Conservation (phyloP, 2,329 filamentous ascomycete genomes). For the Botrytis medusae region DNA sequence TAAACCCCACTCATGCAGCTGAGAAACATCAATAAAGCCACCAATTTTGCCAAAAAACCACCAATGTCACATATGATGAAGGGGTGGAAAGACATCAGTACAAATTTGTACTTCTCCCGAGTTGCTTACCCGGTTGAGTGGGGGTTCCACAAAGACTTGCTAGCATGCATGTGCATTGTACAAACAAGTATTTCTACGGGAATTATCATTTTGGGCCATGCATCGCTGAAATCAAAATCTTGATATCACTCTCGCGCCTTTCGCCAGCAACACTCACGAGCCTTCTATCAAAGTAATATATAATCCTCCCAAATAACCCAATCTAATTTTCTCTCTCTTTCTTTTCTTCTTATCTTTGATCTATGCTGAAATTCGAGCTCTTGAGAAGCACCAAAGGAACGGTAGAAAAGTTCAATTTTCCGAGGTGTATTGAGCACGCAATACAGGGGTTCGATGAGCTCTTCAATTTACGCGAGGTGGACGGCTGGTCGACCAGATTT, state of each 20-base stretch:
- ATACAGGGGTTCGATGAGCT: slow-evolving; percentile 21
- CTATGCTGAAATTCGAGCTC: not conserved
- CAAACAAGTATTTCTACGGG: not conserved
- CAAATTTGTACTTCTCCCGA: not conserved
- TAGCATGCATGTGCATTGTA: not conserved
- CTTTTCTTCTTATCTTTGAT: not conserved
- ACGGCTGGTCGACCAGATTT: not conserved
- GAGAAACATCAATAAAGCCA: not conserved
- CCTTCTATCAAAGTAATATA: not conserved
- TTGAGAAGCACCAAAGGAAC: not conserved
- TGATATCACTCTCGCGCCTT: not conserved
- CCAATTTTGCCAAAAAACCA: no score
- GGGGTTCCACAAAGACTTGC: not conserved
- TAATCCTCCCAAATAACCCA: not conserved
- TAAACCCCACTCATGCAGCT: not conserved
- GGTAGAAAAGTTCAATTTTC: not conserved
- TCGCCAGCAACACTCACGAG: not conserved
- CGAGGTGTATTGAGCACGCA: slow-evolving; percentile 18
- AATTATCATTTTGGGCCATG: not conserved
- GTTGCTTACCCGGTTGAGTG: not conserved
- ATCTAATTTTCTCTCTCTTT: not conserved
- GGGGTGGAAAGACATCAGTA: slow-evolving; percentile 14
- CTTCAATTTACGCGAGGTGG: slow-evolving; percentile 20
- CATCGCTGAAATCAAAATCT: not conserved
- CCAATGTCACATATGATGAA: not conserved